Base-by-base conservation (phyloP, 2,329 filamentous ascomycete genomes). In the Phyllosticta citriasiana region DNA sequence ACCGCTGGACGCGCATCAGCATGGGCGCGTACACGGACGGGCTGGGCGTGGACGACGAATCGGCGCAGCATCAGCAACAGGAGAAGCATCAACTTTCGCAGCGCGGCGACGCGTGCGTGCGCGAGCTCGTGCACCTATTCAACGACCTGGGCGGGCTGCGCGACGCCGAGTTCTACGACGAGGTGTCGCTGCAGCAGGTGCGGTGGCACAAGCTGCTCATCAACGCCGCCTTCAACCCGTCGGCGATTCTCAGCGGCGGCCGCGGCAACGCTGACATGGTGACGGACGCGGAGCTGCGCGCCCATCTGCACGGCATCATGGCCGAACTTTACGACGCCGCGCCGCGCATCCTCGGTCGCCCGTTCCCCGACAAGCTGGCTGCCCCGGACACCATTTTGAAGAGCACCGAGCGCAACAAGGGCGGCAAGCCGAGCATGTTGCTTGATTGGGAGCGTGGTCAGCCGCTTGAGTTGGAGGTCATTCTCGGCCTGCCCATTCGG, bases 1-100 rank as follows among this genome's bases (percentile, higher is more conserved):
- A 89, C 70, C 81, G 86, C 50, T 90, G 87, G 87, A 90, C 87
- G 53, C 77, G 87, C 51, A 85, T 89, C 63, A 87, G 85, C 67
- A 79, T 88, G 57, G 87, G 87, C 0, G 84, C 86, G 12, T 89
- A 86, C 71, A 79, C 82, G 19, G 80, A 82, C 14, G 73, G 75
- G 69, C 79, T 65, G 69, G 76, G 65, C 71, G 74, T 52, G 64
- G 74, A 60, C 61, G 68, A 22, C 61, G 68, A 22, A 52, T 58
- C 53, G 53, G 22, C 2, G 33, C 30, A 6, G 19, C n/a, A 12
- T 5, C 55, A 19, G 14, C 30, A 12, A n/a, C 66, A 61, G 52
- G 66, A 10, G 66, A 68, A 51, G 9, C 63, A 56, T 54, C 71
- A 57, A 67, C 71, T 30, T 67, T 78, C 2, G 65, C 69, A 57